Evolutionary conservation across 2,329 filamentous ascomycete genomes (phyloP).

Genomic region (Aureobasidium sp.): DNA sequence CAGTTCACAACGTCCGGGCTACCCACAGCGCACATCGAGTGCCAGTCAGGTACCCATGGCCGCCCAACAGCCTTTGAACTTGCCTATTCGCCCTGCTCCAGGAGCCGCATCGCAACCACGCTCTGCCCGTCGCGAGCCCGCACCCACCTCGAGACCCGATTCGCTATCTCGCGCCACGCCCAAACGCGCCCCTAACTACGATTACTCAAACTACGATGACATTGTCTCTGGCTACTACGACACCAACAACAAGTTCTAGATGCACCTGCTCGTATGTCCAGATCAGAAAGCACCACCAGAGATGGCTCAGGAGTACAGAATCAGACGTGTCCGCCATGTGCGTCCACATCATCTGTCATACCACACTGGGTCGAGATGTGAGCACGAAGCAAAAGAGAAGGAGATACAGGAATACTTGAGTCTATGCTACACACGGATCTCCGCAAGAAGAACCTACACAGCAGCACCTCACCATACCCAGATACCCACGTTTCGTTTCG

Average conservation of each 20-base stretch:
- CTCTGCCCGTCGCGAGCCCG: background rate
- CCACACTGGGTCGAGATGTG: background rate
- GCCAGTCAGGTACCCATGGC: conserved; percentile 23
- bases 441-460: background rate
- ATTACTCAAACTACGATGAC: conserved; percentile 3
- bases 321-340: background rate
- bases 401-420: background rate
- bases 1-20: conserved; percentile 29
- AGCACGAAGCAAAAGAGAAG: background rate
- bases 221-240: conserved; percentile 10
- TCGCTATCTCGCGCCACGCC: background rate
- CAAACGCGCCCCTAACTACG: background rate
- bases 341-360: background rate
- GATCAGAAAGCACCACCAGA: too few relatives aligned
- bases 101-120: background rate
- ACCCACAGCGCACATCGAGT: conserved; percentile 37
- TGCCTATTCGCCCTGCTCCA: conserved; percentile 40
- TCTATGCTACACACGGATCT: background rate
- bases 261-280: background rate
- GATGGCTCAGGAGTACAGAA: background rate
- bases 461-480: background rate
- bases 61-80: conserved; percentile 29
- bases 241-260: conserved; percentile 8
- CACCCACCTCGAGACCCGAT: background rate
- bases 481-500: background rate